phyloP scores from a whole-genome alignment of 768 basidiomycete genomes.

The Galerina sulciceps region DNA sequence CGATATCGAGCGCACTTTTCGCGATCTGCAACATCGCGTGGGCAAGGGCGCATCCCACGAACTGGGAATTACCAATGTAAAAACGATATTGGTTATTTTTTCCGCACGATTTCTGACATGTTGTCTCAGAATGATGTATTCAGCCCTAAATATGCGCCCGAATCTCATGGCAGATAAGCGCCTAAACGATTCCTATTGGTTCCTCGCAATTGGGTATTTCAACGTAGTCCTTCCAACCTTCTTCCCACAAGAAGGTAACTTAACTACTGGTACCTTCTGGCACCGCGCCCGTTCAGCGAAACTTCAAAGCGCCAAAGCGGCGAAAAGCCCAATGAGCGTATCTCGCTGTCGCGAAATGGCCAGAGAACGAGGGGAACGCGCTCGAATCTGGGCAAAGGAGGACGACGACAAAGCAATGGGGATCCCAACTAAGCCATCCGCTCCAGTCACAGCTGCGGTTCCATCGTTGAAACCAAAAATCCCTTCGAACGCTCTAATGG shows the following conservation, averaged over 20 bases:
- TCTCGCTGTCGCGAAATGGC: slow-evolving; percentile 71
- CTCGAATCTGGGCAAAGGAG: slow-evolving; percentile 72
- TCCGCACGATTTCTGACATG: background rate
- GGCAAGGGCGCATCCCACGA: slow-evolving; percentile 51
- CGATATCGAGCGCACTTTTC: slow-evolving; percentile 77
- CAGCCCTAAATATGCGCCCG: slow-evolving; percentile 79
- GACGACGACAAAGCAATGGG: slow-evolving; percentile 68
- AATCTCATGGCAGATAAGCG: slow-evolving; percentile 48
- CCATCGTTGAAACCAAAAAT: slow-evolving; percentile 34
- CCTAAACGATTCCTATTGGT: slow-evolving; percentile 73
- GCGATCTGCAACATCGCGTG: slow-evolving; percentile 79
- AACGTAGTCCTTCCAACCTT: slow-evolving; percentile 82
- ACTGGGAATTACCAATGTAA: slow-evolving; percentile 57
- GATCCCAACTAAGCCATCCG: slow-evolving; percentile 35
- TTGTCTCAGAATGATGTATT: slow-evolving; percentile 74
- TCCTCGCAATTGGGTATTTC: slow-evolving; percentile 81
- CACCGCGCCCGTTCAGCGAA: slow-evolving; percentile 72
- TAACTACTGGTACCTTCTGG: slow-evolving; percentile 63
- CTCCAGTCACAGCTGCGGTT: slow-evolving; percentile 14
- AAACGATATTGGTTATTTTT: slow-evolving; percentile 11
- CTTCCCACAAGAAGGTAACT: slow-evolving; percentile 49
- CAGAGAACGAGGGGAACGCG: slow-evolving; percentile 57
- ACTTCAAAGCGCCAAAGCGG: slow-evolving; percentile 65
- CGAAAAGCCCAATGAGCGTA: slow-evolving; percentile 64
- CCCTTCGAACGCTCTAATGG: slow-evolving; percentile 70